Conservation (phyloP, 2,329 filamentous ascomycete genomes). For the Fusarium udum region DNA sequence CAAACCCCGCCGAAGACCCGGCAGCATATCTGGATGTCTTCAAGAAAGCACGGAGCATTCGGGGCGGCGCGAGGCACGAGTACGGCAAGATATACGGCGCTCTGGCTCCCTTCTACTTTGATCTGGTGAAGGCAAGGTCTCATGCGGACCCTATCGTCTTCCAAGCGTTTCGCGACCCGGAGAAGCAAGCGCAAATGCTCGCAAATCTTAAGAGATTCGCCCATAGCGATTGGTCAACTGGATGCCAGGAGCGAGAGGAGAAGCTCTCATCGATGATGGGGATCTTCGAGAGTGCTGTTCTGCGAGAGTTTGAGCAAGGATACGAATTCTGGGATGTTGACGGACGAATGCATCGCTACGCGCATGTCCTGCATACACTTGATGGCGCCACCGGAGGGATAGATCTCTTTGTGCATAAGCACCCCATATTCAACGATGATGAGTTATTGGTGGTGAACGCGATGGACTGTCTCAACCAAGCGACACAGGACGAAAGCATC, state of each 20-base stretch:
- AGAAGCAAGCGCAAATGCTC: conserved; percentile 90
- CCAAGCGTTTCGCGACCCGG: conserved; percentile 84
- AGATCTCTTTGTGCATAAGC: conserved; percentile 88
- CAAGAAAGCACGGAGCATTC: conserved; percentile 76
- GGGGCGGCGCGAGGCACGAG: conserved; percentile 86
- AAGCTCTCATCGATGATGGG: conserved; percentile 78
- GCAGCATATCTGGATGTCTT: conserved; percentile 75
- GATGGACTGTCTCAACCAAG: conserved; percentile 81
- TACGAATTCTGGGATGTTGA: conserved; percentile 90
- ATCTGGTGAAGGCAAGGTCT: conserved; percentile 76
- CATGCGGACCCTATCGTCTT: conserved; percentile 87
- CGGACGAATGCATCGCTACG: conserved; percentile 88
- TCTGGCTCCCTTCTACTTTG: conserved; percentile 86
- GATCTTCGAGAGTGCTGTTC: conserved; percentile 89
- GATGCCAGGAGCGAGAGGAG: conserved; percentile 75
- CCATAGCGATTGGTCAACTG: conserved; percentile 81
- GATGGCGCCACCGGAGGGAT: conserved; percentile 83
- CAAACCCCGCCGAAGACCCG: conserved; percentile 64
- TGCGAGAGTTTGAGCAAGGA: conserved; percentile 92
- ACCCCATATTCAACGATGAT: conserved; percentile 81
- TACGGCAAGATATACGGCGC: conserved; percentile 92
- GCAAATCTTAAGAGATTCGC: conserved; percentile 82
- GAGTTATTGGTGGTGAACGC: conserved; percentile 73
- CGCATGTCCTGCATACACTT: conserved; percentile 81
- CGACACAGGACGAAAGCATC: conserved; percentile 68